Percentiles rank a stretch among this genome's conserved stretches.
phyloP scores from a whole-genome alignment of 2,329 filamentous ascomycete species.

The Fusarium secorum region DNA sequence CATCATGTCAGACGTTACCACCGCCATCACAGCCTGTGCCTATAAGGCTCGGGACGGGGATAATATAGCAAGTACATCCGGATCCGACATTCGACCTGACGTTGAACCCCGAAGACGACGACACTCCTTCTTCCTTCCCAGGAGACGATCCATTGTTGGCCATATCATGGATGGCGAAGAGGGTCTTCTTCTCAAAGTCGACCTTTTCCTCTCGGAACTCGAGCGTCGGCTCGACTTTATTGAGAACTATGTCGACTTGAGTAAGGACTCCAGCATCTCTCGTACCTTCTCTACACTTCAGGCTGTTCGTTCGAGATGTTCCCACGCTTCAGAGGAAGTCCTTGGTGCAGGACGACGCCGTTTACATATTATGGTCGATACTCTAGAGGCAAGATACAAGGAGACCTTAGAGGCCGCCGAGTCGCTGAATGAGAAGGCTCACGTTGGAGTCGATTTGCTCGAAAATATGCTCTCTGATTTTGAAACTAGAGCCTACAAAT shows the following conservation, averaged over 20 bases:
- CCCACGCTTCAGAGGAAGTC: conserved; percentile 87
- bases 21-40: conserved; percentile 50
- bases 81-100: conserved; percentile 48
- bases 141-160: conserved; percentile 66
- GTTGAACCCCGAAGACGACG: conserved; percentile 51
- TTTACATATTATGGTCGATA: conserved; percentile 90
- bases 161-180: conserved; percentile 71
- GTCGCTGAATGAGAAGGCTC: conserved; percentile 89
- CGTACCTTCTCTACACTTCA: conserved; percentile 87
- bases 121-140: conserved; percentile 65
- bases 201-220: conserved; percentile 84
- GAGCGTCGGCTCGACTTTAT: conserved; percentile 87
- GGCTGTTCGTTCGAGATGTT: conserved; percentile 86
- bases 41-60: conserved; percentile 48
- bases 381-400: conserved; percentile 85
- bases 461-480: conserved; percentile 87
- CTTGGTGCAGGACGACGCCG: conserved; percentile 85
- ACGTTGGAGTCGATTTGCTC: conserved; percentile 84
- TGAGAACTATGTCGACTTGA: conserved; percentile 85
- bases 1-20: conserved; percentile 51
- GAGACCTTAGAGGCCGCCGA: conserved; percentile 85
- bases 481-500: conserved; percentile 80
- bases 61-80: conserved; percentile 51
- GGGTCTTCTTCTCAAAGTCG: conserved; percentile 70
- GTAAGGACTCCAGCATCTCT: conserved; percentile 83